Evolutionary conservation across 768 basidiomycete species (phyloP).

Genomic region (Pisolithus albus): DNA sequence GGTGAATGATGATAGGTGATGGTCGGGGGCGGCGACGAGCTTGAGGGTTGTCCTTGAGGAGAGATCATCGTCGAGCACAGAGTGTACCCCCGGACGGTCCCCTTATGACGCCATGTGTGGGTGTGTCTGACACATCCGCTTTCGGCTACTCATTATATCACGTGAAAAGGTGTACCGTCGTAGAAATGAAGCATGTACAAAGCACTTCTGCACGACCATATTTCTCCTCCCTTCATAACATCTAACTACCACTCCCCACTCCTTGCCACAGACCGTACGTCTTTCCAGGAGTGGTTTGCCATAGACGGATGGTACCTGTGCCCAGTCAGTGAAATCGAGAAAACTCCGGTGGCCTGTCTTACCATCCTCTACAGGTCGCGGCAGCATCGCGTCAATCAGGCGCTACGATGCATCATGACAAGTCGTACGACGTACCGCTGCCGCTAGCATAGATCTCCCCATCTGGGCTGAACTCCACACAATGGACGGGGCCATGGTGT

Average conservation of each 20-base stretch:
- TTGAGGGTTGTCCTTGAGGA: not conserved
- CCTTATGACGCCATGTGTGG: too few species aligned
- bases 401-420: slow-evolving; percentile 1
- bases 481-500: slow-evolving; percentile 96
- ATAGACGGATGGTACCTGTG: slow-evolving; percentile 86
- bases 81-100: not conserved
- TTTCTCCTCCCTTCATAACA: slow-evolving; percentile 19
- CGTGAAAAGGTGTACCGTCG: too few species aligned
- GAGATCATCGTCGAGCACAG: not conserved
- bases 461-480: slow-evolving; percentile 89
- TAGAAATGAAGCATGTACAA: too few species aligned
- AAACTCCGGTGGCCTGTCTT: slow-evolving; percentile 17
- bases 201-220: not conserved
- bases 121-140: too few species aligned
- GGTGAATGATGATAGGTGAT: slow-evolving; percentile 41
- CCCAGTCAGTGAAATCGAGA: slow-evolving; percentile 4
- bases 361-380: slow-evolving; percentile 60
- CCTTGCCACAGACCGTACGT: slow-evolving; percentile 90
- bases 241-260: slow-evolving; percentile 33
- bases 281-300: slow-evolving; percentile 95
- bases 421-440: slow-evolving; percentile 59
- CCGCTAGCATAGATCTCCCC: slow-evolving; percentile 98
- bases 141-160: too few species aligned
- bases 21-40: slow-evolving; percentile 27
- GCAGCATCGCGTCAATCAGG: slow-evolving; percentile 6